Conservation (phyloP, 208 protist genomes). For the Trypanosoma brucei region DNA sequence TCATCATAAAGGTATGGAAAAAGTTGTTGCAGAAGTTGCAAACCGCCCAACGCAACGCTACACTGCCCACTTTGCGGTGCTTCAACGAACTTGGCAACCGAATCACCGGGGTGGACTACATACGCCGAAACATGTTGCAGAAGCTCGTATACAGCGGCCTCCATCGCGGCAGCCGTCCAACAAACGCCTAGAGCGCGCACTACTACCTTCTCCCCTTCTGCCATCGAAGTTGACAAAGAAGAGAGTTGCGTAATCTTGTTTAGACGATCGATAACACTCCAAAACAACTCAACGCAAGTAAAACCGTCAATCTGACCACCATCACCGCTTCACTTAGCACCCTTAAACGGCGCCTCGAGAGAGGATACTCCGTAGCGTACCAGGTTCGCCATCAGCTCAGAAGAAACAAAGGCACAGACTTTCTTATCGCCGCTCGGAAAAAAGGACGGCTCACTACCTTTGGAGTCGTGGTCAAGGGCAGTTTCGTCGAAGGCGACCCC, state of each 20-base stretch:
- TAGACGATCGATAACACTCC: background rate
- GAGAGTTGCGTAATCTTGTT: background rate
- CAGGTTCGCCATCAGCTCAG: conserved; percentile 32
- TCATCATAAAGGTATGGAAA: conserved; percentile 25
- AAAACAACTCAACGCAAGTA: conserved; percentile 3
- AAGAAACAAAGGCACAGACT: conserved; percentile 25
- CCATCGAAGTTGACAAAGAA: too few species aligned
- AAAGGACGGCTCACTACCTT: conserved; percentile 14
- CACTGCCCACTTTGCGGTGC: conserved; percentile 1
- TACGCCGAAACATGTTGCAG: conserved; percentile 28
- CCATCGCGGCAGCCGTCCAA: conserved; percentile 2
- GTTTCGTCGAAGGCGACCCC: background rate
- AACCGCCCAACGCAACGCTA: conserved; percentile 21
- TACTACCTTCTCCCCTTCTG: too few species aligned
- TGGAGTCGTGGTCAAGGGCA: background rate
- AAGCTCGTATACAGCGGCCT: conserved; percentile 14
- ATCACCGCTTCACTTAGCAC: conserved; percentile 10
- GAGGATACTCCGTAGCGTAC: conserved; percentile 46
- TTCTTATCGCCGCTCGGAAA: conserved; percentile 16
- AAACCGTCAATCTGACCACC: background rate
- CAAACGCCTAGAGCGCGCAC: too few species aligned
- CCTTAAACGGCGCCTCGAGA: conserved; percentile 40
- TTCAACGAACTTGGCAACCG: conserved; percentile 21
- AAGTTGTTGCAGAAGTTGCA: conserved; percentile 22
- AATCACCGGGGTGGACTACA: conserved; percentile 16